Evolutionary conservation across 495 filamentous ascomycete species (phyloP), one percentile per base, ranked within the genome.

Genomic region (Tuber calosporum): DNA sequence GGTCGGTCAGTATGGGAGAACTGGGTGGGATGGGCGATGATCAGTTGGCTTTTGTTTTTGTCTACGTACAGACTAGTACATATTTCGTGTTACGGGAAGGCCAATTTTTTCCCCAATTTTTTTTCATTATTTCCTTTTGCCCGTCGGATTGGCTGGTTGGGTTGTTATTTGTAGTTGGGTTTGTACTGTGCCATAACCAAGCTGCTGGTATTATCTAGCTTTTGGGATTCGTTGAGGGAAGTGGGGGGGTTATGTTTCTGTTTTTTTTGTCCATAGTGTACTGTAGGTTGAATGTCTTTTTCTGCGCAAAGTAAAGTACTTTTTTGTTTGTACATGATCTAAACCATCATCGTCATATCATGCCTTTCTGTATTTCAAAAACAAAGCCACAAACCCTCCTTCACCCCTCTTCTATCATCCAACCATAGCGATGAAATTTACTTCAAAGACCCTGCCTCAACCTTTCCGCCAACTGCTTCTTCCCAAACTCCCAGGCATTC

Each of bases 401-500:
- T 20, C 45, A 2, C 7, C 45, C 53, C 53, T 26, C 48, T 26
- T 30, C 53, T n/a, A 58, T 11, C 11, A 34, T 34, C 26, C 53
- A 5, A 26, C 53, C 53, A 62, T 26, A 34, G 53, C 26, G 2
- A 34, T 62, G 30, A 62, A 4, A 30, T 4, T n/a, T 3, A 15
- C 53, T 26, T 34, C 3, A 62, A 62, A 62, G 53, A 34, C 89
- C 86, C 83, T 97, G 93, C 81, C 95, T 90, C 87, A 99, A 85
- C 85, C 92, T 89, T 86, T 97, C 95, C 45, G 91, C 90, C 82
- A 97, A 84, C 83, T 97, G 95, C 78, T 89, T 87, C 86, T 96
- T 97, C 79, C 94, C 94, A 83, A 97, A 92, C 83, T 97, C 91
- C 87, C 94, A 96, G 69, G 93, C 87, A 84, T 98, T 98, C 81